phyloP scores from a whole-genome alignment of 2,329 filamentous ascomycete genomes.

The Sordariomycetes sp. region DNA sequence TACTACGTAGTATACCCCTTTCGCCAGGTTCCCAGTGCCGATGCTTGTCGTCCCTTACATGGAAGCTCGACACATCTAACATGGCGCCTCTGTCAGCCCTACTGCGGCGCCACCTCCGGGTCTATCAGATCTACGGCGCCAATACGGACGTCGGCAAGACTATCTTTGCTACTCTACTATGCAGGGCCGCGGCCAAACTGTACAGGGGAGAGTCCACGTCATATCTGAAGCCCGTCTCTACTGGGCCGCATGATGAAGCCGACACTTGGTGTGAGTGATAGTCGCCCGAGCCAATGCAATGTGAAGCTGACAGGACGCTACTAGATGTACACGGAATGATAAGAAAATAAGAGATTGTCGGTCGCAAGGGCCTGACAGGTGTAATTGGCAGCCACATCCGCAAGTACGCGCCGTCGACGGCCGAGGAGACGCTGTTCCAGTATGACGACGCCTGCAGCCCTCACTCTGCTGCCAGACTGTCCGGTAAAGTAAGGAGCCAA shows the following conservation, averaged over 20 bases:
- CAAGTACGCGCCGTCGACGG: slow-evolving; percentile 41
- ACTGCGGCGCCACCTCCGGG: slow-evolving; percentile 57
- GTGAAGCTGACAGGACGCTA: not conserved
- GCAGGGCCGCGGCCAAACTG: slow-evolving; percentile 43
- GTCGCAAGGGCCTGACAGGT: not conserved
- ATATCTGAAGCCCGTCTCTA: slow-evolving; percentile 77
- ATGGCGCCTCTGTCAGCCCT: slow-evolving; percentile 44
- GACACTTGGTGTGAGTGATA: slow-evolving; percentile 50
- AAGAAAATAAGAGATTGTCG: not conserved
- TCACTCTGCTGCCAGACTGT: slow-evolving; percentile 54
- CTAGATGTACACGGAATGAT: not conserved
- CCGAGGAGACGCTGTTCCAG: slow-evolving; percentile 51
- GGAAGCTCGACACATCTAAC: not conserved
- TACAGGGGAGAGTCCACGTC: slow-evolving; percentile 36
- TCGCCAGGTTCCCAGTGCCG: not conserved
- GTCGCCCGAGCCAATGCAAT: not conserved
- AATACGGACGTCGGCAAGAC: slow-evolving; percentile 85
- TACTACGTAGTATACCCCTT: no score
- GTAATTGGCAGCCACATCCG: slow-evolving; percentile 47
- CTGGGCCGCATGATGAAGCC: slow-evolving; percentile 57
- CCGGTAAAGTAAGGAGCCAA: slow-evolving; percentile 25
- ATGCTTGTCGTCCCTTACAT: not conserved
- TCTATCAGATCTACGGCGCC: slow-evolving; percentile 70
- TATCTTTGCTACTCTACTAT: slow-evolving; percentile 63
- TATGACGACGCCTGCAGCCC: slow-evolving; percentile 68